A percentile compares a stretch with the other conserved stretches of the same genome.
These are phyloP conservation scores for Cyathus striatus DNA, from an alignment of 768 basidiomycete species.

Conservation along the genomic window DNA sequence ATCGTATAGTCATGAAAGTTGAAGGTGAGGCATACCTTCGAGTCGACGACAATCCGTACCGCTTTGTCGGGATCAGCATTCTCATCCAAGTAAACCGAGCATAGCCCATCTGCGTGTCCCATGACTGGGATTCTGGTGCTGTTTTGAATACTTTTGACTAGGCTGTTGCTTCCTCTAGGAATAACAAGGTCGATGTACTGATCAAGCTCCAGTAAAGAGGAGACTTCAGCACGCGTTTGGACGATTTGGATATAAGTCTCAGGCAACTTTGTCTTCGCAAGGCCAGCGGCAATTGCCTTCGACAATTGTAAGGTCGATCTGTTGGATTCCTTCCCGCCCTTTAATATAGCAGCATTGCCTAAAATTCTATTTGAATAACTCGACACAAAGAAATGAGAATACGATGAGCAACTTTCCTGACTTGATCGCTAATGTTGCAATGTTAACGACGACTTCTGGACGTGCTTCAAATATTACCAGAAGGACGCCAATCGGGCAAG, in stretches of 20 bases:
- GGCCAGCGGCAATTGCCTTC: constrained; percentile 71
- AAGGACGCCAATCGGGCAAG: constrained; percentile 94
- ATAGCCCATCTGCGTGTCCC: constrained; percentile 98
- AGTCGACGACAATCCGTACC: constrained; percentile 76
- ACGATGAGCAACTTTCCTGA: constrained; percentile 60
- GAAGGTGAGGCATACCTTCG: constrained; percentile 82
- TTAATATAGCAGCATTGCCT: constrained; percentile 97
- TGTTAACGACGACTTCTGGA: constrained; percentile 97
- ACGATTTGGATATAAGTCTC: constrained; percentile 85
- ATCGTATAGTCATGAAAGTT: not conserved
- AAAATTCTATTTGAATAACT: too few species aligned
- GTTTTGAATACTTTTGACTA: constrained; percentile 87
- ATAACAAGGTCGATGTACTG: constrained; percentile 96
- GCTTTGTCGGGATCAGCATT: constrained; percentile 77
- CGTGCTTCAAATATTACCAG: constrained; percentile 96
- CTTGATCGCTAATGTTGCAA: constrained; percentile 93
- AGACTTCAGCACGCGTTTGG: constrained; percentile 88
- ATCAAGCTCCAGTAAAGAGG: constrained; percentile 80
- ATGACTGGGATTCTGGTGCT: constrained; percentile 93
- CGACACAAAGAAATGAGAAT: too few species aligned
- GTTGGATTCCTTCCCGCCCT: constrained; percentile 95
- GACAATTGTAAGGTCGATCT: constrained; percentile 75
- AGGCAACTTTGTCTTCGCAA: constrained; percentile 70
- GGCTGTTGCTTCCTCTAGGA: constrained; percentile 88
- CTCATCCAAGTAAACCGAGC: constrained; percentile 85